These are phyloP conservation scores for Paxillus rubicundulus DNA, from an alignment of 768 basidiomycete genomes.

Conservation along the genomic window DNA sequence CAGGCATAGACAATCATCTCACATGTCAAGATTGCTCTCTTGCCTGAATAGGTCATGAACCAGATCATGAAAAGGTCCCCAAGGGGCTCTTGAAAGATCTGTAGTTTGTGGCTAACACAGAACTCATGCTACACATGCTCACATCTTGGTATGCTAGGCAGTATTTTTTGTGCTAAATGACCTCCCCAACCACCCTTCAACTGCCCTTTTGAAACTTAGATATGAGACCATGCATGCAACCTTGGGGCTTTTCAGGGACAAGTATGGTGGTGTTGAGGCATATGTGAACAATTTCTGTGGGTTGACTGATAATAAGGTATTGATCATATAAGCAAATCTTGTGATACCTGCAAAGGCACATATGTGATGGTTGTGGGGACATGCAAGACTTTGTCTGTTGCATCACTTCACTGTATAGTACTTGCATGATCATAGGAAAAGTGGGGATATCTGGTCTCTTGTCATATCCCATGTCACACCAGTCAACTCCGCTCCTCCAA, in stretches of 20 bases:
- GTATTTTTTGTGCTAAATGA: not conserved
- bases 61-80: constrained; percentile 69
- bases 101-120: constrained; percentile 66
- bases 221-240: constrained; percentile 75
- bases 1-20: constrained; percentile 60
- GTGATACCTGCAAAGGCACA: constrained; percentile 34
- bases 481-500: no score
- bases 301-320: constrained; percentile 62
- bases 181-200: not conserved
- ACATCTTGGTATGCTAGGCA: constrained; percentile 55
- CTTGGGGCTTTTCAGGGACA: constrained; percentile 54
- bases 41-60: constrained; percentile 77
- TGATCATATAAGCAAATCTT: constrained; percentile 58
- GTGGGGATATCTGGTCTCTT: no score
- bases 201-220: constrained; percentile 33
- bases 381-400: no score
- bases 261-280: constrained; percentile 65
- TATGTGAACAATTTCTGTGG: constrained; percentile 58
- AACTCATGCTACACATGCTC: constrained; percentile 81
- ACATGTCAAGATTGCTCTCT: constrained; percentile 76
- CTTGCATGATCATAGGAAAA: no score
- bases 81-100: constrained; percentile 66
- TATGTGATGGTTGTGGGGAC: constrained; percentile 19
- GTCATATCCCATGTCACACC: no score
- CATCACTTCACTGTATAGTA: no score